phyloP scores from a whole-genome alignment of 805 yeast species.

The Metschnikowia dekortorum region DNA sequence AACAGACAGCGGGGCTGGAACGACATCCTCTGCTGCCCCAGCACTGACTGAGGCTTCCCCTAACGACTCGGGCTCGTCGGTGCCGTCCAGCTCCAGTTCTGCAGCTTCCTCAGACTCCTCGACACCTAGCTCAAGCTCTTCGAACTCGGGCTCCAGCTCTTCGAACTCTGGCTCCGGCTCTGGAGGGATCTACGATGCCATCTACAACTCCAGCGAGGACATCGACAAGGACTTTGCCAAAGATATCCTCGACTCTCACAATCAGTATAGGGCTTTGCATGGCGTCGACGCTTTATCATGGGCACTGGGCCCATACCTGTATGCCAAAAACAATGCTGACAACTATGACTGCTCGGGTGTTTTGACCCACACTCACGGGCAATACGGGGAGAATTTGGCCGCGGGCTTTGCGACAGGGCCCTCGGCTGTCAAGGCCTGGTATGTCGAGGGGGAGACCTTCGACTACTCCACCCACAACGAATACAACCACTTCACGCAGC shows the following conservation, averaged over 20 bases:
- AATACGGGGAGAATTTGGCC: conserved; percentile 40
- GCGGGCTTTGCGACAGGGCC: conserved; percentile 30
- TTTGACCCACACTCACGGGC: conserved; percentile 36
- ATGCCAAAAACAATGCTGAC: conserved; percentile 33
- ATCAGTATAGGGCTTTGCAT: conserved; percentile 28
- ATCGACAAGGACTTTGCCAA: conserved; percentile 27
- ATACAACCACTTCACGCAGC: conserved; percentile 31
- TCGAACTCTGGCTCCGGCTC: conserved; percentile 6
- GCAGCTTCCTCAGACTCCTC: background rate
- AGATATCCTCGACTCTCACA: conserved; percentile 31
- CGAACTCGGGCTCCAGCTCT: conserved; percentile 4
- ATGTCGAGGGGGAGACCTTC: conserved; percentile 32
- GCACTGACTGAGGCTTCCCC: background rate
- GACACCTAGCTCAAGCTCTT: background rate
- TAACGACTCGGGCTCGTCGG: background rate
- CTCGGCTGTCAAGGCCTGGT: conserved; percentile 38
- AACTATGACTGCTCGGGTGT: conserved; percentile 34
- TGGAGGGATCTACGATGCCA: conserved; percentile 17
- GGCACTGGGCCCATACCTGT: conserved; percentile 28
- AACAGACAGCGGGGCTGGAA: background rate
- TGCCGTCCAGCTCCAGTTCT: background rate
- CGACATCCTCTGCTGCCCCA: background rate
- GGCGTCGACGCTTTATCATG: conserved; percentile 28
- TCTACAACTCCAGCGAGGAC: conserved; percentile 18
- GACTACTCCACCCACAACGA: conserved; percentile 22